Evolutionary conservation across 306 rosid genomes (phyloP).

Genomic region (Cicer cuneatum): DNA sequence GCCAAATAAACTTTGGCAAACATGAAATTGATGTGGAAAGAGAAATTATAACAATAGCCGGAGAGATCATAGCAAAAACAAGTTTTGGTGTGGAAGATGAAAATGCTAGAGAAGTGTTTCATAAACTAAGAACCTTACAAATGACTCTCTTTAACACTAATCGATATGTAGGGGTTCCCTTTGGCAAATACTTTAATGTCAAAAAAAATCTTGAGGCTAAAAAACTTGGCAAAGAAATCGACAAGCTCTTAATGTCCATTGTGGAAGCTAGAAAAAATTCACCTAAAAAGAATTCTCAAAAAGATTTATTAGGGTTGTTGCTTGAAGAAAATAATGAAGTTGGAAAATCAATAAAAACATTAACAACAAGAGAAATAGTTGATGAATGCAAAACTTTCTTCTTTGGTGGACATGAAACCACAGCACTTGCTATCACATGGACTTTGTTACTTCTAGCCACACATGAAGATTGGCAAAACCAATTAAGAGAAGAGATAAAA

Average conservation of each 20-base stretch:
- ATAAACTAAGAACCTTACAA: slow-evolving; percentile 66
- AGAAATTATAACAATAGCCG: slow-evolving; percentile 62
- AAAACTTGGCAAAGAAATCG: slow-evolving; percentile 73
- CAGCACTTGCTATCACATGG: slow-evolving; percentile 88
- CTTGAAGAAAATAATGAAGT: slow-evolving; percentile 50
- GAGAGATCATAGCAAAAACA: slow-evolving; percentile 80
- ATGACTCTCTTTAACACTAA: slow-evolving; percentile 67
- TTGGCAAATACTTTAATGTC: slow-evolving; percentile 51
- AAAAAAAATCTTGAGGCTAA: slow-evolving; percentile 63
- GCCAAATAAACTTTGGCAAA: slow-evolving; percentile 50
- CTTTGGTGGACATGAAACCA: slow-evolving; percentile 94
- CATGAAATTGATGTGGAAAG: slow-evolving; percentile 69
- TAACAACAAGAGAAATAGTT: slow-evolving; percentile 62
- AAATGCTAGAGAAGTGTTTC: slow-evolving; percentile 56
- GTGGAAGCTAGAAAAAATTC: slow-evolving; percentile 50
- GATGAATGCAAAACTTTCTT: slow-evolving; percentile 93
- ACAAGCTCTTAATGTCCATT: slow-evolving; percentile 54
- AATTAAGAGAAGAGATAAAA: slow-evolving; percentile 74
- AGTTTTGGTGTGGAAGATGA: slow-evolving; percentile 65
- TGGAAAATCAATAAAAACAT: slow-evolving; percentile 39
- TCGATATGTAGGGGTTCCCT: slow-evolving; percentile 80
- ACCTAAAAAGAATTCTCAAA: slow-evolving; percentile 27
- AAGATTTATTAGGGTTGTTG: slow-evolving; percentile 68
- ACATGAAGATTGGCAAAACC: slow-evolving; percentile 76
- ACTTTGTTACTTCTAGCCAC: slow-evolving; percentile 73